Evolutionary conservation across 805 yeast species (phyloP), one percentile per base, ranked within the genome.

Genomic region (Starmerella asiatica): DNA sequence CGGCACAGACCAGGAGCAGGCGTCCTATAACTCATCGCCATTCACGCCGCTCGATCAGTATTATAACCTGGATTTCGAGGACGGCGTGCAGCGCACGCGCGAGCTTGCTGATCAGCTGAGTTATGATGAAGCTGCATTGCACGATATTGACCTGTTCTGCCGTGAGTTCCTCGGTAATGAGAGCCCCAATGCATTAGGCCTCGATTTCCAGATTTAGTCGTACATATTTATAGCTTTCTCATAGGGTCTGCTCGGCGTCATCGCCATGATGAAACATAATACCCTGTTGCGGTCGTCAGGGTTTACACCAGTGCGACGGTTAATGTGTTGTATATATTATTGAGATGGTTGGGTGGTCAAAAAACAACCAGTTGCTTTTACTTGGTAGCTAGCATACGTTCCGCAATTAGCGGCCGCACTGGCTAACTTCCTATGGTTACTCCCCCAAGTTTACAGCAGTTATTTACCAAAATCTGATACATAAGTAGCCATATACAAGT

Each of bases 131-230:
- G 34, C 24, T 17, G 20, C 18, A 5, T 11, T 20, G 26, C 37
- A 38, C 32, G 37, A 41, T 11, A 36, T 36, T 5, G 45, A 44
- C 17, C 29, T 34, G 21, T 20, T 29, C 16, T 23, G 26, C 11
- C 26, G 26, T 7, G 26, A 23, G 26, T 23, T 23, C 11, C 26
- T 23, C 9, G 26, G 26, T 7, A 23, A 11, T 11, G 26, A 23
- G 9, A 11, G 26, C 7, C 11, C 26, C 26, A 23, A 23, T 23
- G 7, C 11, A 11, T 7, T 23, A 7, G 26, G 26, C 7, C 11
- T 23, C 26, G 26, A 23, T 11, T 23, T 23, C 26, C 26, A 36
- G 21, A 29, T 21, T 19, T n/a, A 15, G 16, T 18, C 11, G 23
- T 37, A 27, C 15, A 27, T 31, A 29, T 24, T 24, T 28, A 27